phyloP scores from a whole-genome alignment of 1,139 yeast genomes.

The Lodderomyces metapsilosis region DNA sequence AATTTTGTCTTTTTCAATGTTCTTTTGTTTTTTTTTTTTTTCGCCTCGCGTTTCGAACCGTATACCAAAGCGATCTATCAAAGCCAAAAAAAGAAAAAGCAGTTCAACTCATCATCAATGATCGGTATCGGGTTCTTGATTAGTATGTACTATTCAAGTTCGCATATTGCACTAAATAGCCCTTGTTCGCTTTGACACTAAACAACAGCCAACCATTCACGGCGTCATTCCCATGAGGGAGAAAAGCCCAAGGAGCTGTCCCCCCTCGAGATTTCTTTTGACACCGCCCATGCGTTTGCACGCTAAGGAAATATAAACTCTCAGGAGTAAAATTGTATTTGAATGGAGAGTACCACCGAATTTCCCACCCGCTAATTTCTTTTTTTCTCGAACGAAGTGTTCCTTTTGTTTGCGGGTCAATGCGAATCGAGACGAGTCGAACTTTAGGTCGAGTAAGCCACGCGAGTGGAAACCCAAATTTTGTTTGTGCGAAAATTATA shows the following conservation, averaged over 20 bases:
- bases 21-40: background rate
- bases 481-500: background rate
- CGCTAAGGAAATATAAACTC: conserved; percentile 56
- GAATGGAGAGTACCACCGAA: conserved; percentile 77
- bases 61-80: conserved; percentile 4
- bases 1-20: no score
- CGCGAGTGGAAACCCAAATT: conserved; percentile 9
- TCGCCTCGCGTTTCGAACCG: conserved; percentile 11
- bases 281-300: conserved; percentile 70
- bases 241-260: no score
- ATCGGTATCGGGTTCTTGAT: conserved; percentile 80
- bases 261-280: conserved; percentile 53
- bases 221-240: conserved; percentile 71
- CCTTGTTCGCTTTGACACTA: conserved; percentile 17
- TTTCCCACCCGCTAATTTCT: conserved; percentile 73
- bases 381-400: conserved; percentile 10
- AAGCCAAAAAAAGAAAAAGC: conserved; percentile 15
- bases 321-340: conserved; percentile 49
- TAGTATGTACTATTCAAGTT: conserved; percentile 29
- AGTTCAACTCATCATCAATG: conserved; percentile 53
- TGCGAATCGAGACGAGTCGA: conserved; percentile 56
- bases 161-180: conserved; percentile 80
- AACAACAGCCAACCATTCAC: conserved; percentile 62
- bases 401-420: conserved; percentile 63
- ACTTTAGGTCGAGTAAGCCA: conserved; percentile 35